phyloP scores from a whole-genome alignment of 176 grass and related monocot species.

The Rhynchospora breviuscula region DNA sequence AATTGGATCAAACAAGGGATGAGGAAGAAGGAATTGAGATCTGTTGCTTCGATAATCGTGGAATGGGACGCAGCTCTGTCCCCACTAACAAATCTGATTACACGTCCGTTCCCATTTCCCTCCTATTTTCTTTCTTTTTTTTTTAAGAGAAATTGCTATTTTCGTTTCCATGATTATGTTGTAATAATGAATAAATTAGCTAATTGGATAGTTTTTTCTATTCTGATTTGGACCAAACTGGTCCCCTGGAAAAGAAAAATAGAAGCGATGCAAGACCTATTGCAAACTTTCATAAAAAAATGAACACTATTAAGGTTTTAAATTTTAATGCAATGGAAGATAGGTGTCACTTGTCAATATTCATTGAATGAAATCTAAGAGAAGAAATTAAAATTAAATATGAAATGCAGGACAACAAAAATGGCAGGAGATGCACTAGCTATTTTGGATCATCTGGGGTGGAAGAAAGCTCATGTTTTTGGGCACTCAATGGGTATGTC shows the following conservation, averaged over 20 bases:
- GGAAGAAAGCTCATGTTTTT: conserved; percentile 95
- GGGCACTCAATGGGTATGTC: conserved; percentile 92
- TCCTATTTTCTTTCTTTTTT: neutral
- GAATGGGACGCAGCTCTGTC: conserved; percentile 67
- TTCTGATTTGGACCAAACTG: too few relatives aligned
- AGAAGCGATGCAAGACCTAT: too few relatives aligned
- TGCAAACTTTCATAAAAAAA: too few relatives aligned
- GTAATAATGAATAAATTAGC: neutral
- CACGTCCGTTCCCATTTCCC: conserved; percentile 38
- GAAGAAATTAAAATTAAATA: neutral
- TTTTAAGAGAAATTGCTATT: neutral
- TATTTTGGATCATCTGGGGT: conserved; percentile 85
- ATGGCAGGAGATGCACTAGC: conserved; percentile 86
- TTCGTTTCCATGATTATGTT: neutral
- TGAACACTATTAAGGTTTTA: neutral
- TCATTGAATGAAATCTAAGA: neutral
- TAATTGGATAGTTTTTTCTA: too few relatives aligned
- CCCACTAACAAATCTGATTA: conserved; percentile 64
- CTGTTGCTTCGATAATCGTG: conserved; percentile 97
- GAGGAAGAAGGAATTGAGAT: conserved; percentile 56
- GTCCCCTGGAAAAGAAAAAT: too few relatives aligned
- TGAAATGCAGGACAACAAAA: conserved; percentile 62
- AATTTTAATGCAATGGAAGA: neutral
- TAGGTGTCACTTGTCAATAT: neutral
- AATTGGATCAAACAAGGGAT: neutral